A percentile compares a stretch with the other conserved stretches of the same genome.
Conservation (phyloP, 768 basidiomycete genomes). For the Auricularia heimuer region DNA sequence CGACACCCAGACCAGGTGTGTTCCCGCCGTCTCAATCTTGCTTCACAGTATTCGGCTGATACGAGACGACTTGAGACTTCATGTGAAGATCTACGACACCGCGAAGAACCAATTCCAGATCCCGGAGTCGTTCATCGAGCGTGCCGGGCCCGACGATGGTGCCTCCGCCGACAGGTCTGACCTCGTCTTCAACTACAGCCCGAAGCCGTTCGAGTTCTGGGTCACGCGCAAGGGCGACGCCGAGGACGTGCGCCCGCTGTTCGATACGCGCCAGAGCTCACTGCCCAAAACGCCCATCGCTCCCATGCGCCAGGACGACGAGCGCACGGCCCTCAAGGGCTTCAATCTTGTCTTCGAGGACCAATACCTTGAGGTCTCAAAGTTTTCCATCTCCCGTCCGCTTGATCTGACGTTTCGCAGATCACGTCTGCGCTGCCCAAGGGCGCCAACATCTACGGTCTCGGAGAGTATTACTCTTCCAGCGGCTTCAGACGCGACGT, state of each 20-base stretch:
- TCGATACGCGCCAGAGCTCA: conserved; percentile 58
- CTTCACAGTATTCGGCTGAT: not conserved
- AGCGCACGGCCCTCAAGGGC: conserved; percentile 9
- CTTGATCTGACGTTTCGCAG: not conserved
- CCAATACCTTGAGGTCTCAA: conserved; percentile 19
- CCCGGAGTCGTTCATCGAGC: conserved; percentile 34
- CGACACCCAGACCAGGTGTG: conserved; percentile 29
- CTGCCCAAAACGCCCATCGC: conserved; percentile 53
- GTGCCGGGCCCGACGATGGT: not conserved
- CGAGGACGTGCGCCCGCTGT: conserved; percentile 39
- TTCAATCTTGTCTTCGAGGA: conserved; percentile 22
- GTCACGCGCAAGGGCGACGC: conserved; percentile 58
- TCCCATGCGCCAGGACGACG: conserved; percentile 23
- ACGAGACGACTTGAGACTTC: conserved; percentile 33
- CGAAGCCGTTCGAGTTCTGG: conserved; percentile 69
- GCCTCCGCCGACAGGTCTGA: conserved; percentile 31
- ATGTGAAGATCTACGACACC: conserved; percentile 58
- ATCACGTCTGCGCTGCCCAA: conserved; percentile 13
- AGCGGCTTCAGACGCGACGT: not conserved
- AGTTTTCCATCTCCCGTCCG: not conserved
- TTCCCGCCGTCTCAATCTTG: not conserved
- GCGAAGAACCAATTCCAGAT: conserved; percentile 54
- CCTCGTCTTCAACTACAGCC: conserved; percentile 56
- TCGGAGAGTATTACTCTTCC: conserved; percentile 15
- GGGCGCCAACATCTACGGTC: conserved; percentile 23